Evolutionary conservation across 116 monocot genomes (phyloP), one percentile per base, ranked within the genome.

Genomic region (Phalaenopsis hybrid): DNA sequence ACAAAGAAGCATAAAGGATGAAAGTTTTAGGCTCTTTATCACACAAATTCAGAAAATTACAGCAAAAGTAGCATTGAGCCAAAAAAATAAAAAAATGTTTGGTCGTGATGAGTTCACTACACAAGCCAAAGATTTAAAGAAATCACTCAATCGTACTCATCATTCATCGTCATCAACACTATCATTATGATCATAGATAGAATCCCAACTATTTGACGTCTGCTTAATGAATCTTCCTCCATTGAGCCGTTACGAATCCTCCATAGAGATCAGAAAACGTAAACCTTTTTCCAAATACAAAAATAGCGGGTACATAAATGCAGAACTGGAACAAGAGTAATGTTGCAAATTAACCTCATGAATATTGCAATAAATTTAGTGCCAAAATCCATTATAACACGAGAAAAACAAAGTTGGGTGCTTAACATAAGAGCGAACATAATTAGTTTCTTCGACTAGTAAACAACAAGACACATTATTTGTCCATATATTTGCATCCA

Each of bases 1-100:
- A 79, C 77, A 82, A 85, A 65, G 41, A 75, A 45, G 72, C 37
- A 72, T 8, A 72, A 65, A 41, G 33, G 50, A 77, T 9, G 23
- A 77, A 51, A 77, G 10, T 51, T 75, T 75, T 1, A 75, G 20
- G 10, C 44, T 75, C 46, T 44, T 21, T 21, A 75, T 46, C 75
- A 75, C 75, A 44, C 6, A 77, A 4, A 13, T 31, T 75, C 11
- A 52, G 28, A 50, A 77, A 50, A 8, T 52, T 12, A 51, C 23
- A 77, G 77, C 23, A 51, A 52, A 77, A 77, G 50, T 5, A 49
- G 51, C 15, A 77, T 31, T 45, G 46, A 45, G 18, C 46, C 75
- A 75, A 75, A 75, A 48, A 6, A 44, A 10, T 0, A 75, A 21
- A 46, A 41, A 73, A 45, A 75, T 44, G 44, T 20, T 75, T 20